Evolutionary conservation across 2,329 filamentous ascomycete genomes (phyloP), one percentile per base, ranked within the genome.

Genomic region (Thermochaetoides dissita): DNA sequence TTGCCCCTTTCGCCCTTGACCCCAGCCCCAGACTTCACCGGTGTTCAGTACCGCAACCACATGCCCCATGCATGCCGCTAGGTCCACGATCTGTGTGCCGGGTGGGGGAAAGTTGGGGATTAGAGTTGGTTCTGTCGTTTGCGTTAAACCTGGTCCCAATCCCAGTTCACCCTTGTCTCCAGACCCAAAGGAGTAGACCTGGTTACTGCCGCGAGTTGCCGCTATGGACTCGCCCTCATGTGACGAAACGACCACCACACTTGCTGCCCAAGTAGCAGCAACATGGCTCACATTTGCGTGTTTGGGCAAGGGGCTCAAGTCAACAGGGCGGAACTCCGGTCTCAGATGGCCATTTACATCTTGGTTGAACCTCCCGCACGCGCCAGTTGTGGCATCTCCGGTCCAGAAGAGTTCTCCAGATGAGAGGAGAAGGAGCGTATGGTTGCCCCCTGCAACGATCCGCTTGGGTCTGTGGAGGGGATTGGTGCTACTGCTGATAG

Each of bases 1-100:
- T 58, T 98, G 89, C 0, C 84, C 84, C 56, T 94, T 91, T 24
- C 86, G 74, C 10, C 83, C 81, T 53, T 78, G 84, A 0, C 91
- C 91, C 89, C 89, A 96, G 2, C 86, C 88, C 57, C 83, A 94
- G 1, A 80, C 79, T 10, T 82, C 71, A 0, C 88, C 89, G 55
- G 82, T 81, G 36, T 72, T 72, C 3, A 94, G 62, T 0, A 95
- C 72, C 2, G 67, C 76, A 10, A 93, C 73, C 0, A 78, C 76
- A 56, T 98, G 91, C 17, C 76, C 77, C 67, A 94, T 82, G 30
- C 83, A 77, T 8, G 84, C 81, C 2, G 79, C 67, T 28, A 95
- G 56, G 44, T 81, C 72, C 1, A 74, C 60, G 4, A 94, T 59
- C n/a, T 66, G 60, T 0, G 70, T 69, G 0, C 63, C 73, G 1